A percentile compares a stretch with the other conserved stretches of the same genome.
phyloP scores from a whole-genome alignment of 2,329 filamentous ascomycete species.

The Trichoderma sp. region DNA sequence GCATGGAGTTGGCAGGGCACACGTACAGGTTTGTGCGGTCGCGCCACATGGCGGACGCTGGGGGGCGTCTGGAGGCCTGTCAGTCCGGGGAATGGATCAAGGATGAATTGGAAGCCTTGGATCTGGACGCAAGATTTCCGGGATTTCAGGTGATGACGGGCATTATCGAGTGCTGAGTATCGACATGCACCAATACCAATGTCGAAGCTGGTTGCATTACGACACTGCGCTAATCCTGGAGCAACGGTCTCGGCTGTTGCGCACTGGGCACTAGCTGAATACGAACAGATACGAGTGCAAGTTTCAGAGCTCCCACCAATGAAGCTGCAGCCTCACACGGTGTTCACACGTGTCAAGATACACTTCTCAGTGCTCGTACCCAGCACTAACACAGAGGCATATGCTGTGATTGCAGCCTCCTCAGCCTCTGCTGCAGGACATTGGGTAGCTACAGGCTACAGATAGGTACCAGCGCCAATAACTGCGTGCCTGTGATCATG shows the following conservation, averaged over 20 bases:
- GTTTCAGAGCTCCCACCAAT: neutral
- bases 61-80: conserved; percentile 31
- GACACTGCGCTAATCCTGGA: neutral
- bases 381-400: neutral
- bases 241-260: neutral
- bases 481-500: neutral
- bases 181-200: neutral
- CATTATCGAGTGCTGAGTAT: neutral
- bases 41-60: conserved; percentile 85
- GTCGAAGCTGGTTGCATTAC: conserved; percentile 23
- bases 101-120: conserved; percentile 15
- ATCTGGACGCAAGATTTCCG: conserved; percentile 25
- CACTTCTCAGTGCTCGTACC: neutral
- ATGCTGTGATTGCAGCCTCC: neutral
- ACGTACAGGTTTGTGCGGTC: conserved; percentile 96
- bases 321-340: neutral
- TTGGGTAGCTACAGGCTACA: too few species aligned
- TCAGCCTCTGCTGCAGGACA: neutral
- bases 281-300: neutral
- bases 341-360: conserved; percentile 15
- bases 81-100: conserved; percentile 24
- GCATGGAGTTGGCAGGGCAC: neutral
- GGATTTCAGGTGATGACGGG: conserved; percentile 20
- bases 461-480: neutral
- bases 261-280: conserved; percentile 1